Evolutionary conservation across 2,329 filamentous ascomycete species (phyloP), one percentile per base, ranked within the genome.

Genomic region (Penicillium sp.): DNA sequence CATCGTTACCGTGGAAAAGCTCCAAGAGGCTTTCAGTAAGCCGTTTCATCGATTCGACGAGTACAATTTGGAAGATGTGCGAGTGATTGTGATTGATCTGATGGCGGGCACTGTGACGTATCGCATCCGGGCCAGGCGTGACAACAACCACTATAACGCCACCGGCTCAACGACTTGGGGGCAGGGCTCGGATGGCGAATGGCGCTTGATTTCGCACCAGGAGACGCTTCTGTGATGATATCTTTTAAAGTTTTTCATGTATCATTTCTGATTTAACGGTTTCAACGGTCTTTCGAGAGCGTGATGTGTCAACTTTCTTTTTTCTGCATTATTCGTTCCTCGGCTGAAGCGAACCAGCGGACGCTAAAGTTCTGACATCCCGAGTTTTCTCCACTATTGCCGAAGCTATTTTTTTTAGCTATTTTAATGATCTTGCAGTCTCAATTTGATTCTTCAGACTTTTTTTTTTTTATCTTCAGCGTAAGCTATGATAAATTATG

Each of bases 101-200:
- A 77, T 77, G 75, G 75, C 75, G 1, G 75, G 73, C 1, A 66
- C 70, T 1, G 68, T 77, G 5, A 76, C 75, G 6, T 77, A 76
- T 59, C 68, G 69, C 44, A 64, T 78, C 45, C 67, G 69, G 15
- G 75, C 75, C 2, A 59, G 67, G 4, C 63, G 69, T 11, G 72
- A 70, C 2, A 65, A 70, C 26, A 67, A 66, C 31, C 56, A 66
- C 29, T 77, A 74, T 23, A 62, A 65, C 15, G 74, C 71, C 0
- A 73, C 70, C 1, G 72, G 70, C 21, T 71, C 72, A 19, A 72
- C 73, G 26, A 78, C 75, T 4, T 78, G 75, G 75, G 72, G 72
- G 29, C 75, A 77, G 62, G 74, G 65, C 7, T 76, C 74, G 7
- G 75, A 78, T 64, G 75, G 74, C 15, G 75, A 78, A 61, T 78